Percentiles rank a stretch among this genome's conserved stretches.
phyloP scores from a whole-genome alignment of 2,329 filamentous ascomycete genomes.

The Fusarium sp. region DNA sequence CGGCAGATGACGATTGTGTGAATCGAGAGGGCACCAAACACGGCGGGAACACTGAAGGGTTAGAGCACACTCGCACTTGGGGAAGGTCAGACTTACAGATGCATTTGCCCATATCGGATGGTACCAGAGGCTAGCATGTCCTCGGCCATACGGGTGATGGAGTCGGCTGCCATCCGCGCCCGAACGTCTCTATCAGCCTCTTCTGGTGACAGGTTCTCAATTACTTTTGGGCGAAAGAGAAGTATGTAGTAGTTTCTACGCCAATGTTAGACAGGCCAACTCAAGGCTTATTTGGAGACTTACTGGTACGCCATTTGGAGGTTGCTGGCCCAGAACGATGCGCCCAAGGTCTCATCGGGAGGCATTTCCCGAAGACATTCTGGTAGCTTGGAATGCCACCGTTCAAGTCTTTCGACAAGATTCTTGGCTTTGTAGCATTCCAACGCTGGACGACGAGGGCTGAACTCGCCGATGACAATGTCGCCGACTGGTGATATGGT shows the following conservation, averaged over 20 bases:
- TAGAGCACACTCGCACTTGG: neutral
- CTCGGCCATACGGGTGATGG: slow-evolving; percentile 31
- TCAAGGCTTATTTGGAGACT: rapidly evolving
- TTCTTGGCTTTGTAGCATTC: neutral
- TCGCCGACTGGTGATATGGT: slow-evolving; percentile 23
- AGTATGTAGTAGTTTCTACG: slow-evolving; percentile 25
- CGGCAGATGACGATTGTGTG: slow-evolving; percentile 35
- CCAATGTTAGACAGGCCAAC: rapidly evolving
- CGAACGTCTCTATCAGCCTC: slow-evolving; percentile 16
- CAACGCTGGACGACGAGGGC: slow-evolving; percentile 9
- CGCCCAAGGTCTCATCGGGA: slow-evolving; percentile 15
- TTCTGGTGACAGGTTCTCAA: neutral
- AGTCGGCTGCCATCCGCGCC: slow-evolving; percentile 27
- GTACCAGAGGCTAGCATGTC: slow-evolving; percentile 23
- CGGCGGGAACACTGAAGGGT: slow-evolving; percentile 9
- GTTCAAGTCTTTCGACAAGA: neutral
- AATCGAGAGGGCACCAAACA: slow-evolving; percentile 37
- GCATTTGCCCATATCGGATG: slow-evolving; percentile 26
- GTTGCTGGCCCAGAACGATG: slow-evolving; percentile 29
- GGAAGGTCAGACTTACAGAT: neutral
- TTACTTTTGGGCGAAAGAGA: slow-evolving; percentile 22
- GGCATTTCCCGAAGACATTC: slow-evolving; percentile 1
- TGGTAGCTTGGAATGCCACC: slow-evolving; percentile 22
- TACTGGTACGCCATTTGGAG: slow-evolving; percentile 37
- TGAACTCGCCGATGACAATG: slow-evolving; percentile 35